Base-by-base conservation (phyloP, 129 eudicot species). In the Pseudognaphalium luteoalbum region DNA sequence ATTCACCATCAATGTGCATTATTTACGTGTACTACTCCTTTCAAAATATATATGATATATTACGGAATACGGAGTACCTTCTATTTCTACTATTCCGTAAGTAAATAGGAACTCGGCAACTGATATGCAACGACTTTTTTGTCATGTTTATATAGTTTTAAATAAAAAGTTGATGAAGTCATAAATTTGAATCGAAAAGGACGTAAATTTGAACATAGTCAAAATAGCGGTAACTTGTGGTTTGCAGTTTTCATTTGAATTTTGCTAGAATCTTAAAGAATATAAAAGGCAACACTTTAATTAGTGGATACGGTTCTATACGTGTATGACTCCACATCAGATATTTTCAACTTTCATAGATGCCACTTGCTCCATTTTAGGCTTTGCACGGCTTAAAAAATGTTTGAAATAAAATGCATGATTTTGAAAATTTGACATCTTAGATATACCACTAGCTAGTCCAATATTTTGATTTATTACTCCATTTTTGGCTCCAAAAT, bases 161-260 rank as follows among this genome's bases (percentile, higher is more conserved):
- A 32, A 34, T 33, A 65, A 57, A n/a, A 4, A 21, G 72, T 25
- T 60, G 62, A 9, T 63, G 47, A 41, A 41, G 21, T 4, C 33
- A 22, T 64, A 30, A 32, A 68, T 71, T 28, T 17, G 15, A 51
- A 47, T 30, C 5, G 20, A 29, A 71, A 51, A 71, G 39, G 52
- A 29, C 79, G 56, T 16, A 57, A 56, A 73, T 73, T 80, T 57
- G 54, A 80, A 80, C 54, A 6, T 68, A 29, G 79, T 73, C 33
- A 66, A 73, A 57, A 34, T 66, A 80, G 83, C 83, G 83, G 83
- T 66, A 80, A 73, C 29, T 54, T 56, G 50, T 32, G 21, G 9
- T 25, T 25, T 25, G 62, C 62, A 30, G 6, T 56, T 78, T 59
- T 30, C 54, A 56, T 73, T 73, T 73, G 79, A 80, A 80, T 39